These are phyloP conservation scores for Pseudogymnoascus pannorum DNA, from an alignment of 2,329 filamentous ascomycete genomes.

Conservation along the genomic window DNA sequence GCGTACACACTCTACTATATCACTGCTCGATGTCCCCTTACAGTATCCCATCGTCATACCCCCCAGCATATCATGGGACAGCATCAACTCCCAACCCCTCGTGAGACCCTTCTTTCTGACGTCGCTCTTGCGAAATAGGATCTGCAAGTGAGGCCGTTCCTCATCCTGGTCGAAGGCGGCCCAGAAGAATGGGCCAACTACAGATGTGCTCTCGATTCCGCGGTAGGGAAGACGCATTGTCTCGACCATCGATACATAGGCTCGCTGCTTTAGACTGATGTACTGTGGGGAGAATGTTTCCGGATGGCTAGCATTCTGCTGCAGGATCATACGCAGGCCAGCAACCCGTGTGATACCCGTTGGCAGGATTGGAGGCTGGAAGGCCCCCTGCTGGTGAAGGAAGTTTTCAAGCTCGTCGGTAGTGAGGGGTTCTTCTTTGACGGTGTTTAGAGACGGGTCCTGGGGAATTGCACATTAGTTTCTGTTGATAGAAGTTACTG, in stretches of 20 bases:
- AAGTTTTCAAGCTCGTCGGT: conserved; percentile 29
- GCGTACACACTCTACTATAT: conserved; percentile 43
- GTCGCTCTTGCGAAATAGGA: conserved; percentile 58
- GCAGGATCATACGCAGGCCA: conserved; percentile 16
- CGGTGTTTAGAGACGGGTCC: conserved; percentile 24
- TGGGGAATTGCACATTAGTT: conserved; percentile 13
- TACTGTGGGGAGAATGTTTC: conserved; percentile 52
- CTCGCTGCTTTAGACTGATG: conserved; percentile 43
- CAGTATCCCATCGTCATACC: conserved; percentile 53
- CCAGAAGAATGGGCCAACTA: conserved; percentile 60
- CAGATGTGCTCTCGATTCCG: conserved; percentile 52
- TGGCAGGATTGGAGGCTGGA: conserved; percentile 22
- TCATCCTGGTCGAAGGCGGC: conserved; percentile 49
- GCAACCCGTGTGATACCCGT: conserved; percentile 15
- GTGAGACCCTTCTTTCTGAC: conserved; percentile 58
- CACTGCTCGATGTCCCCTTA: conserved; percentile 53
- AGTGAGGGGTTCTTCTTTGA: conserved; percentile 27
- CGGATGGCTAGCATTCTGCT: conserved; percentile 41
- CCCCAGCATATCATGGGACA: conserved; percentile 49
- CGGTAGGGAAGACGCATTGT: conserved; percentile 47
- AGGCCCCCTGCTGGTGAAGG: conserved; percentile 25
- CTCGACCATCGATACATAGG: conserved; percentile 51
- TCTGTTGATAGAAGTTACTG: not conserved
- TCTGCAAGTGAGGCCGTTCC: conserved; percentile 50
- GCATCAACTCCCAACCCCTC: conserved; percentile 57